Percentiles rank a stretch among this genome's conserved stretches.
These are phyloP conservation scores for Venustampulla echinocandica DNA, from an alignment of 495 filamentous ascomycete genomes.

Conservation along the genomic window DNA sequence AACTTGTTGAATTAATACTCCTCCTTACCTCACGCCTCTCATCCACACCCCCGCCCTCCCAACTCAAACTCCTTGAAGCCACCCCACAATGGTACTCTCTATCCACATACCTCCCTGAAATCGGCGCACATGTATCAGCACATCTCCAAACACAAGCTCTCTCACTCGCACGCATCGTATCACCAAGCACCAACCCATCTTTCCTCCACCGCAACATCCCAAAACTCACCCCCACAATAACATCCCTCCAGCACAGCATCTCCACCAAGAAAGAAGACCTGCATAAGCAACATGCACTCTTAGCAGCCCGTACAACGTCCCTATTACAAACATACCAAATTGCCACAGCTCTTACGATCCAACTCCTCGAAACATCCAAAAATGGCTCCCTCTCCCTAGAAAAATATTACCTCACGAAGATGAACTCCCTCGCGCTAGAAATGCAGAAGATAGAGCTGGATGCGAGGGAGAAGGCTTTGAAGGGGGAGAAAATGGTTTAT, in stretches of 20 bases:
- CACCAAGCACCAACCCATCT: conserved; percentile 42
- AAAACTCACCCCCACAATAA: conserved; percentile 25
- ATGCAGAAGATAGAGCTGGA: conserved; percentile 46
- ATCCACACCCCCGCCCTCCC: not conserved
- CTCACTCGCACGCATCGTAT: conserved; percentile 34
- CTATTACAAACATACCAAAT: conserved; percentile 28
- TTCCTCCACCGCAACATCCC: conserved; percentile 42
- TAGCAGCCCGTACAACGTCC: conserved; percentile 25
- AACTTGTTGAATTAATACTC: conserved; percentile 20
- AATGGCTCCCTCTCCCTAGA: conserved; percentile 56
- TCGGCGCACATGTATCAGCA: conserved; percentile 32
- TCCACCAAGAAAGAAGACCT: conserved; percentile 22
- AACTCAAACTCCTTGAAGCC: conserved; percentile 6
- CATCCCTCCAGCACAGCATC: conserved; percentile 22
- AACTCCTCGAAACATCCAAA: conserved; percentile 47
- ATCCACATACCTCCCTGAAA: conserved; percentile 29
- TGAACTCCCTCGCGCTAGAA: conserved; percentile 50
- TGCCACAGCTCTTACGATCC: conserved; percentile 11
- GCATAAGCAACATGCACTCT: conserved; percentile 25
- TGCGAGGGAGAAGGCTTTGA: conserved; percentile 36
- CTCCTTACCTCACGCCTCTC: conserved; percentile 18
- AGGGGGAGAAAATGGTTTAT: conserved; percentile 39
- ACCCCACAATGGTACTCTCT: conserved; percentile 17
- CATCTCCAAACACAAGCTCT: conserved; percentile 32
- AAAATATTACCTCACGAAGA: conserved; percentile 42